These are phyloP conservation scores for Uncinocarpus reesii DNA, from an alignment of 2,329 filamentous ascomycete species.

Conservation along the genomic window DNA sequence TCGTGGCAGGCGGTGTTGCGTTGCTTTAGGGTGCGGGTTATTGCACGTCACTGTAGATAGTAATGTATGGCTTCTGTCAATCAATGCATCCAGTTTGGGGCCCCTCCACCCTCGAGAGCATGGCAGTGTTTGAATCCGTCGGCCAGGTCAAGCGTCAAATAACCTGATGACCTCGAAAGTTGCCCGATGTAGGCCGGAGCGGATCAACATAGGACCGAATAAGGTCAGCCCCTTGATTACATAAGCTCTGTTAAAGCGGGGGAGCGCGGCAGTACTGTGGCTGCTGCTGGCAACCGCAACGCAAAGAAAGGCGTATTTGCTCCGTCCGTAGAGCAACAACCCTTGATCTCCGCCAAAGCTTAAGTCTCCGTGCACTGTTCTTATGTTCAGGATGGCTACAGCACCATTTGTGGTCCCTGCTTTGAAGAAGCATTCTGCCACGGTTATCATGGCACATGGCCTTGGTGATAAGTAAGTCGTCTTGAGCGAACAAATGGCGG, in stretches of 20 bases:
- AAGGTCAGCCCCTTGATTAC: not conserved
- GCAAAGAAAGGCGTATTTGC: no score
- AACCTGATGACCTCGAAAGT: not conserved
- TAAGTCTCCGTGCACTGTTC: no score
- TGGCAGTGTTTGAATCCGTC: no score
- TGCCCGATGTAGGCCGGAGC: not conserved
- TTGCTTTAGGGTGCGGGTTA: constrained; percentile 19
- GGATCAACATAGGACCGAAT: not conserved
- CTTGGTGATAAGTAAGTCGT: constrained; percentile 71
- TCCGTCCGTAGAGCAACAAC: no score
- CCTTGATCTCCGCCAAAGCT: no score
- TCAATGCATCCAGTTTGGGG: no score
- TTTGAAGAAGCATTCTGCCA: constrained; percentile 74
- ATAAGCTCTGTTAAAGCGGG: not conserved
- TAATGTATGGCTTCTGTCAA: no score
- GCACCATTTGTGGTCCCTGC: constrained; percentile 65
- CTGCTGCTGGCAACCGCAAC: not conserved
- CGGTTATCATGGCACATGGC: constrained; percentile 88
- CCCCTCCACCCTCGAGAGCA: no score
- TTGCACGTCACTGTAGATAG: no score
- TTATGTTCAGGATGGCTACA: constrained; percentile 13
- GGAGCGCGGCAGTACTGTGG: not conserved
- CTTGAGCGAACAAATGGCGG: no score
- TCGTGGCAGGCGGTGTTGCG: constrained; percentile 26
- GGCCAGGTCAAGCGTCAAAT: no score